These are phyloP conservation scores for Malassezia psittaci DNA, from an alignment of 1,284 basidiomycete genomes.

Conservation along the genomic window DNA sequence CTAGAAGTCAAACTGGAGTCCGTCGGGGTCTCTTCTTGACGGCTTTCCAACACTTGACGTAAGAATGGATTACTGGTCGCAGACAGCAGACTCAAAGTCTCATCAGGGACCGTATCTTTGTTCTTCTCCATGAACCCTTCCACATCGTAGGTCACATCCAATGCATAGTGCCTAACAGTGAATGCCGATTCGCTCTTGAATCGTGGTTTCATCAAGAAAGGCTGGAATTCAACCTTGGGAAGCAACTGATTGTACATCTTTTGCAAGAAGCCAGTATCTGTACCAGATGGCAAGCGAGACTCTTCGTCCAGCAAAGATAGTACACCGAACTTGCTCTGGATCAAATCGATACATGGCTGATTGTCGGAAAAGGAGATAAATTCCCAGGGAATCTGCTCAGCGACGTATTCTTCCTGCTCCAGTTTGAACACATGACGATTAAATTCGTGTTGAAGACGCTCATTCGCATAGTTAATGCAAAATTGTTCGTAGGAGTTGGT, in stretches of 20 bases:
- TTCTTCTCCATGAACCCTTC: conserved; percentile 99
- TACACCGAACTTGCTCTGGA: conserved; percentile 92
- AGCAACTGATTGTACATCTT: conserved; percentile 79
- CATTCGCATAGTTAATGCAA: conserved; percentile 99
- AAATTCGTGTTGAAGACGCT: conserved; percentile 85
- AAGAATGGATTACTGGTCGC: conserved; percentile 82
- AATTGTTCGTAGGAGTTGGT: conserved; percentile 95
- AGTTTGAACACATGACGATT: conserved; percentile 54
- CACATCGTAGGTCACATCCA: conserved; percentile 95
- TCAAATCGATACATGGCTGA: conserved; percentile 95
- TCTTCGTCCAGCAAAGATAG: conserved; percentile 93
- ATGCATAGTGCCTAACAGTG: conserved; percentile 94
- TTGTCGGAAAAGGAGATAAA: conserved; percentile 99
- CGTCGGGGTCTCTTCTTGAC: conserved; percentile 54
- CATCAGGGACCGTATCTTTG: conserved; percentile 94
- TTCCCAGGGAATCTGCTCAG: conserved; percentile 97
- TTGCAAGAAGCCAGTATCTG: conserved; percentile 82
- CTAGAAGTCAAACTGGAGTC: conserved; percentile 53
- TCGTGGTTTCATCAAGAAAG: conserved; percentile 91
- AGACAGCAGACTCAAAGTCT: conserved; percentile 79
- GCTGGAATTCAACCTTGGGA: conserved; percentile 70
- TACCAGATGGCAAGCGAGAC: conserved; percentile 87
- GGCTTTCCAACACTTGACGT: conserved; percentile 78
- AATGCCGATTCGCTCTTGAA: conserved; percentile 86
- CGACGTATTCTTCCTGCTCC: conserved; percentile 97